Base-by-base conservation (phyloP, 2,329 filamentous ascomycete species). In the Claviceps cyperi region DNA sequence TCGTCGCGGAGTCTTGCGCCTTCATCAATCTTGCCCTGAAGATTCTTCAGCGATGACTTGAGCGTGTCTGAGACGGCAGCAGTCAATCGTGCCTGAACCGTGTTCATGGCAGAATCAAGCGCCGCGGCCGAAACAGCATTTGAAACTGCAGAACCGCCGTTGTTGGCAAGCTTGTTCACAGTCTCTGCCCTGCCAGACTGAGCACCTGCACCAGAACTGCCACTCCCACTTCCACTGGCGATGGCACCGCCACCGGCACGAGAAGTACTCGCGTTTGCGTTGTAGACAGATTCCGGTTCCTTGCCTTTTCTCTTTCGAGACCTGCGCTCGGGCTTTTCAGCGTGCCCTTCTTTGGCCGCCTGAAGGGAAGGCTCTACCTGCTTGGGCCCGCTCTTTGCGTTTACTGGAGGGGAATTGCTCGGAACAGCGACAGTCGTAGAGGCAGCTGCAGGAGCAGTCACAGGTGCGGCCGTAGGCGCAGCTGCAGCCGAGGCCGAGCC, bases 251-350 rank as follows among this genome's bases (percentile, higher is more conserved):
- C 39, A 41, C 39, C 39, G 19, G 60, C 60, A 35, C 64, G 68
- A 51, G 67, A 57, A 37, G 61, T 58, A 48, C 60, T 63, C 36
- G 61, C 56, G 48, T 62, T 61, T 32, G 69, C 69, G 53, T 74
- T 74, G 35, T 69, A 62, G 50, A 66, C 61, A 49, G 64, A 68
- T 53, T 81, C 79, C 2, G 67, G 13, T 62, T 54, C 54, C 66
- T 64, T 52, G 52, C 74, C 77, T 72, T 88, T 91, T 73, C 87
- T 86, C 70, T 83, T 85, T 39, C 74, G 66, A 36, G 68, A 62
- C 59, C 77, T 80, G 60, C 76, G 76, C 58, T 87, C 84, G 1
- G 68, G 58, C 66, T 80, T 84, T 54, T 85, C 81, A 1, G 67
- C 56, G 48, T 64, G 62, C 21, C 59, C 63, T 52, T 69, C 66